Evolutionary conservation across 495 filamentous ascomycete species (phyloP).

Genomic region (Trichoderma erinaceum): DNA sequence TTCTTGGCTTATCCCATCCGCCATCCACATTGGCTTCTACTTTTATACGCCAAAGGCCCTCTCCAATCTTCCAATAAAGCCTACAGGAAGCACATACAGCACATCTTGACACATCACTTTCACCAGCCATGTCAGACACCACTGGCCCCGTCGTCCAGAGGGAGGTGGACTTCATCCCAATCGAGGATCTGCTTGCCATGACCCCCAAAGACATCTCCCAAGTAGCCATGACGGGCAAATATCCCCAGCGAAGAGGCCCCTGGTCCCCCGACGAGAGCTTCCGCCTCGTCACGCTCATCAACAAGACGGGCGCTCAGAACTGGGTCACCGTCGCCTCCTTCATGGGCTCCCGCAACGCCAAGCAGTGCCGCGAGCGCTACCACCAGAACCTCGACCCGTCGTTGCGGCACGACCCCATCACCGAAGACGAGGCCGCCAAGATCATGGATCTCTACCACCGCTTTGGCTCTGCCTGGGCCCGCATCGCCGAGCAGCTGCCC

Average conservation of each 20-base stretch:
- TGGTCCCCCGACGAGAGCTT: constrained; percentile 83
- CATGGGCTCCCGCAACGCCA: constrained; percentile 74
- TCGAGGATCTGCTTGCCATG: neutral
- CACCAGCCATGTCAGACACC: neutral
- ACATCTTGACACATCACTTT: neutral
- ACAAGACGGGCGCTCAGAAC: constrained; percentile 73
- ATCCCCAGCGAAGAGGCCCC: constrained; percentile 46
- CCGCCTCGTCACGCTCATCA: constrained; percentile 64
- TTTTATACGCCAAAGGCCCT: too few species aligned
- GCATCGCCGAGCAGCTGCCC: constrained; percentile 79
- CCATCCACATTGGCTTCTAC: too few species aligned
- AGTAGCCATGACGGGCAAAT: neutral
- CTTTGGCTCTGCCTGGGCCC: constrained; percentile 89
- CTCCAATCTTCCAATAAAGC: too few species aligned
- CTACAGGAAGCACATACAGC: too few species aligned
- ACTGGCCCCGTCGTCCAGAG: neutral
- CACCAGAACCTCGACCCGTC: constrained; percentile 92
- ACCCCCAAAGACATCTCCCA: neutral
- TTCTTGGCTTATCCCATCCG: too few species aligned
- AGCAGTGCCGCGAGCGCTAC: constrained; percentile 93
- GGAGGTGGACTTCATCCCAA: neutral
- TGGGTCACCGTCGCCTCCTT: constrained; percentile 84
- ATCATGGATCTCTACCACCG: constrained; percentile 78
- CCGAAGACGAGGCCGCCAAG: constrained; percentile 73
- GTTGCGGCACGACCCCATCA: constrained; percentile 88